These are phyloP conservation scores for Fusarium duplospermum DNA, from an alignment of 2,329 filamentous ascomycete genomes.

Conservation along the genomic window DNA sequence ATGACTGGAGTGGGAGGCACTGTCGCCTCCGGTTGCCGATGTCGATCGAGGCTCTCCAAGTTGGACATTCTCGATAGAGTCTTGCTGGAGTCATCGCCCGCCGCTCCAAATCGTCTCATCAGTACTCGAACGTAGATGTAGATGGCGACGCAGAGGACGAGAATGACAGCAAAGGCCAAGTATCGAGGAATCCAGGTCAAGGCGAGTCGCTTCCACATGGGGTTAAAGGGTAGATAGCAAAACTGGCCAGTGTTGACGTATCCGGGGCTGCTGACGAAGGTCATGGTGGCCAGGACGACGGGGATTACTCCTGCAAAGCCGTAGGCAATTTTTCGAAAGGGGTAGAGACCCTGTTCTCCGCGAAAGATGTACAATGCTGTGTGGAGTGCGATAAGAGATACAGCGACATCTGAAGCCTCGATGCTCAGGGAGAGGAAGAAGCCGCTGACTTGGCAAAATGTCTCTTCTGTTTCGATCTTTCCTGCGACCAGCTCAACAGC, in stretches of 20 bases:
- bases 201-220: constrained; percentile 75
- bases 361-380: constrained; percentile 78
- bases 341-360: constrained; percentile 73
- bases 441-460: constrained; percentile 75
- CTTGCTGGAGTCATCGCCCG: constrained; percentile 19
- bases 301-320: constrained; percentile 68
- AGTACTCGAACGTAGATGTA: constrained; percentile 72
- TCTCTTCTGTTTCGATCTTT: constrained; percentile 60
- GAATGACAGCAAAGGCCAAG: constrained; percentile 72
- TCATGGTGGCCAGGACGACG: constrained; percentile 68
- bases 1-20: constrained; percentile 48
- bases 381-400: constrained; percentile 79
- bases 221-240: constrained; percentile 75
- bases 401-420: constrained; percentile 77
- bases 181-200: constrained; percentile 82
- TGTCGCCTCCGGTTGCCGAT: constrained; percentile 12
- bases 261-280: constrained; percentile 68
- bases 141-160: constrained; percentile 74
- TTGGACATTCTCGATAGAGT: constrained; percentile 24
- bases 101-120: constrained; percentile 53
- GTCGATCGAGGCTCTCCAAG: constrained; percentile 19
- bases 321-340: constrained; percentile 72
- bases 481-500: constrained; percentile 67
- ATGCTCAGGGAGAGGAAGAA: constrained; percentile 76
- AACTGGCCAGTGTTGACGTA: constrained; percentile 74